Evolutionary conservation across 306 rosid genomes (phyloP).

Genomic region (Benincasa hispida): DNA sequence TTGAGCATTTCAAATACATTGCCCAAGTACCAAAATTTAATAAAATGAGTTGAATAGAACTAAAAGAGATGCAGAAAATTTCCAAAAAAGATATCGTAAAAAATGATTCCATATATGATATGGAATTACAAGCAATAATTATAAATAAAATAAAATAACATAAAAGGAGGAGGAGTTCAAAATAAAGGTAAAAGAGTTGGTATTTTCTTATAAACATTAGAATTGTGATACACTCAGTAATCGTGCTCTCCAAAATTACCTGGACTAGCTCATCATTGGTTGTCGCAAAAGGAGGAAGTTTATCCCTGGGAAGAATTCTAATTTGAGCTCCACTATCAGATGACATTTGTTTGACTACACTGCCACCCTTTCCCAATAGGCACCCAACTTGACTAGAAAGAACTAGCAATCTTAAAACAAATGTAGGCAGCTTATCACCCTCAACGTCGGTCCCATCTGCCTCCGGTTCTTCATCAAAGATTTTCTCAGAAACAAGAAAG

Average conservation of each 20-base stretch:
- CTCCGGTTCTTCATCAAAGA: slow-evolving; percentile 40
- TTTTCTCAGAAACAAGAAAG: slow-evolving; percentile 50
- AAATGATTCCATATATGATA: background rate
- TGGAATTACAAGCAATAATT: background rate
- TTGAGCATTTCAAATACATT: background rate
- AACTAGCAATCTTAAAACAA: slow-evolving; percentile 53
- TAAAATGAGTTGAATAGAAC: background rate
- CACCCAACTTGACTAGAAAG: slow-evolving; percentile 80
- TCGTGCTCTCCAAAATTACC: slow-evolving; percentile 30
- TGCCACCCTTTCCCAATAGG: slow-evolving; percentile 83
- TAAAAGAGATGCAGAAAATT: background rate
- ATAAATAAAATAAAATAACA: too few species aligned
- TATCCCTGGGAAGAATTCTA: slow-evolving; percentile 73
- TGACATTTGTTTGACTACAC: slow-evolving; percentile 74
- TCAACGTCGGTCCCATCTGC: slow-evolving; percentile 34
- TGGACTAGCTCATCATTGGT: slow-evolving; percentile 67
- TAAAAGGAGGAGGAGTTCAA: background rate
- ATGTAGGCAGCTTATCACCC: slow-evolving; percentile 19
- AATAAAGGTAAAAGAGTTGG: background rate
- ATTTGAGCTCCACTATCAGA: slow-evolving; percentile 87
- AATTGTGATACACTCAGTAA: background rate
- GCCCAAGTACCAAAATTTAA: background rate
- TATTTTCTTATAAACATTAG: background rate
- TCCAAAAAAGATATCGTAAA: background rate
- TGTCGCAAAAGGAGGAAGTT: slow-evolving; percentile 62